Conservation (phyloP, 1,284 basidiomycete species). For the Sanguinoderma infundibulare region DNA sequence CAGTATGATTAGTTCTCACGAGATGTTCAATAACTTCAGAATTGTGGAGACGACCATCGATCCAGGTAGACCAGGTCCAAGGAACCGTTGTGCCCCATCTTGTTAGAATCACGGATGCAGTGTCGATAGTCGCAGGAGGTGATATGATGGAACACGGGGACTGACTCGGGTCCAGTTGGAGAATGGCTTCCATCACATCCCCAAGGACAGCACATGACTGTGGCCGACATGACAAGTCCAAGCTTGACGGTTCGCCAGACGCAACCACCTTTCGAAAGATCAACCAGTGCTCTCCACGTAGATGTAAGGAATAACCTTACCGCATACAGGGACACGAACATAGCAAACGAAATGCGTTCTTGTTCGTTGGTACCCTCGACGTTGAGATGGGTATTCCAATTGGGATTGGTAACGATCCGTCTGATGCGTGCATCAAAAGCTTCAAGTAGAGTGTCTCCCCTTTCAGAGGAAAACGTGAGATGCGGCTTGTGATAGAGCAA, state of each 20-base stretch:
- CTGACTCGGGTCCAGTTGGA: slow-evolving; percentile 33
- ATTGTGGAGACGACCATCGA: slow-evolving; percentile 52
- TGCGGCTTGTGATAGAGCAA: not conserved
- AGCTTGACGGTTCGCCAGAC: not conserved
- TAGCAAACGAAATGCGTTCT: slow-evolving; percentile 50
- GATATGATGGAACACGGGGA: slow-evolving; percentile 22
- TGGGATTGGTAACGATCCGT: not conserved
- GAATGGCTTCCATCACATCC: slow-evolving; percentile 46
- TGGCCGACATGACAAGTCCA: slow-evolving; percentile 44
- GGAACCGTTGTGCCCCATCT: slow-evolving; percentile 55
- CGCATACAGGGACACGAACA: slow-evolving; percentile 58
- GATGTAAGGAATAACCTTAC: slow-evolving; percentile 38
- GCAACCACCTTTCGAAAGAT: not conserved
- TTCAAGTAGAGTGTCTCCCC: not conserved
- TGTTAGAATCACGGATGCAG: slow-evolving; percentile 51
- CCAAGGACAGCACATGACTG: slow-evolving; percentile 50
- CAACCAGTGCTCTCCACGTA: not conserved
- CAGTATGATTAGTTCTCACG: slow-evolving; percentile 42
- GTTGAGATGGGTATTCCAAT: not conserved
- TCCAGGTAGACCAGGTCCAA: slow-evolving; percentile 71
- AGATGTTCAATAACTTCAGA: slow-evolving; percentile 52
- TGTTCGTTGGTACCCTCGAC: slow-evolving; percentile 15
- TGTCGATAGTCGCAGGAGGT: slow-evolving; percentile 41
- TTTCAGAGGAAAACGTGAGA: not conserved
- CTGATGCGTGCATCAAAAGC: slow-evolving; percentile 9